Conservation (phyloP, 352 stramenopile species). For the Blastocystis sp. region DNA sequence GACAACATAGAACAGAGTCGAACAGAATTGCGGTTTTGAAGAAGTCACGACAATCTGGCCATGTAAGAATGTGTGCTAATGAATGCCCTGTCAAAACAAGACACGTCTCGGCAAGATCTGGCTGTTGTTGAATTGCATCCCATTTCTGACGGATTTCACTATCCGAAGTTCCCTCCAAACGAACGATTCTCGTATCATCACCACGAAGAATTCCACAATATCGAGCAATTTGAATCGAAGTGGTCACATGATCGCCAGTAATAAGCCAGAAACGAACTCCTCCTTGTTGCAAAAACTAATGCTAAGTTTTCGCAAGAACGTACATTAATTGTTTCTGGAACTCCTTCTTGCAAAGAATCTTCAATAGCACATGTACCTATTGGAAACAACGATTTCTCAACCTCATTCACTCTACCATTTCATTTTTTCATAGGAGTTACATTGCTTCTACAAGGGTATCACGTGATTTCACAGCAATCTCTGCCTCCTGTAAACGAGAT, state of each 20-base stretch:
- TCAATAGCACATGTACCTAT: conserved; percentile 71
- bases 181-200: neutral
- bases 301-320: conserved; percentile 61
- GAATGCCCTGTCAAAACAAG: neutral
- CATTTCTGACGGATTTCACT: neutral
- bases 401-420: neutral
- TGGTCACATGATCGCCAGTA: conserved; percentile 86
- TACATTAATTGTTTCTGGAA: conserved; percentile 79
- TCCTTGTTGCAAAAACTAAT: conserved; percentile 72
- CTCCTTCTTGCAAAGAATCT: conserved; percentile 82
- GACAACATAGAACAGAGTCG: conserved; percentile 81
- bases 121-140: neutral
- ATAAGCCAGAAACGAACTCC: conserved; percentile 92
- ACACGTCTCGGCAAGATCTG: neutral
- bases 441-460: conserved; percentile 50
- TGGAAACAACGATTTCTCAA: neutral
- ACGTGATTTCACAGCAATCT: conserved; percentile 69
- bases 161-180: neutral
- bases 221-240: conserved; percentile 90
- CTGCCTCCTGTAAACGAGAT: conserved; percentile 69
- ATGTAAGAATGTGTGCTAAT: conserved; percentile 62
- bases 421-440: neutral
- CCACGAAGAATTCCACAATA: conserved; percentile 65
- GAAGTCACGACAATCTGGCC: conserved; percentile 65
- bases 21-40: conserved; percentile 66